A percentile compares a stretch with the other conserved stretches of the same genome.
Conservation (phyloP, 2,329 filamentous ascomycete species). For the Mariannaea elegans region DNA sequence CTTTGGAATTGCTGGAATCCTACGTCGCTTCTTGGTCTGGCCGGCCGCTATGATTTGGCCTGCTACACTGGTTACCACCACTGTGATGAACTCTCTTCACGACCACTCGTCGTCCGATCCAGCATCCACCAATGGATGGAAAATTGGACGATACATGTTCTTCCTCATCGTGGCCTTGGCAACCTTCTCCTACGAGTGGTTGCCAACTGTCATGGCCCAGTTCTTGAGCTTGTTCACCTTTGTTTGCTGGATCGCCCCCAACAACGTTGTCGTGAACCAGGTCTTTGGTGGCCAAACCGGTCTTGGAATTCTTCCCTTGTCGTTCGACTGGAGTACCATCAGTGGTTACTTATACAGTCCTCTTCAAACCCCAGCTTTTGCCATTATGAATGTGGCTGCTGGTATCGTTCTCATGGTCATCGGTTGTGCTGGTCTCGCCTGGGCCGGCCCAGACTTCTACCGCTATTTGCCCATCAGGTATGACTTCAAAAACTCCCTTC, state of each 20-base stretch:
- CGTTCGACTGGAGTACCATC: conserved; percentile 61
- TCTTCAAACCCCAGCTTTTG: conserved; percentile 61
- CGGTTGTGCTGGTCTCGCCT: conserved; percentile 66
- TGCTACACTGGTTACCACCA: conserved; percentile 60
- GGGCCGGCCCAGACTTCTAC: conserved; percentile 62
- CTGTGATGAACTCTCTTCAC: conserved; percentile 59
- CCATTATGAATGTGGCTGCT: conserved; percentile 62
- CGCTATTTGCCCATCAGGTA: conserved; percentile 69
- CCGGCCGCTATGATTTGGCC: conserved; percentile 68
- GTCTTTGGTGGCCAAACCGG: conserved; percentile 67
- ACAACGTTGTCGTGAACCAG: conserved; percentile 67
- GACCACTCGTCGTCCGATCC: conserved; percentile 57
- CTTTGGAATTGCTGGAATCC: conserved; percentile 64
- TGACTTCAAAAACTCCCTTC: neutral
- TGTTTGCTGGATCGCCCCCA: conserved; percentile 67
- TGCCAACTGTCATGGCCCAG: conserved; percentile 69
- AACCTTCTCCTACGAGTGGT: conserved; percentile 66
- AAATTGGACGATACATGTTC: conserved; percentile 67
- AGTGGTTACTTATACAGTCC: conserved; percentile 60
- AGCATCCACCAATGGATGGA: conserved; percentile 65
- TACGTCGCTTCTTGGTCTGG: conserved; percentile 61
- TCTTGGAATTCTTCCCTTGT: conserved; percentile 67
- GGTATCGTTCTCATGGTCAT: conserved; percentile 65
- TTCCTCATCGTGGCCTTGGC: conserved; percentile 65
- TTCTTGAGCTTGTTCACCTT: conserved; percentile 70